Evolutionary conservation across 129 eudicot genomes (phyloP).

Genomic region (Flaveria robusta): DNA sequence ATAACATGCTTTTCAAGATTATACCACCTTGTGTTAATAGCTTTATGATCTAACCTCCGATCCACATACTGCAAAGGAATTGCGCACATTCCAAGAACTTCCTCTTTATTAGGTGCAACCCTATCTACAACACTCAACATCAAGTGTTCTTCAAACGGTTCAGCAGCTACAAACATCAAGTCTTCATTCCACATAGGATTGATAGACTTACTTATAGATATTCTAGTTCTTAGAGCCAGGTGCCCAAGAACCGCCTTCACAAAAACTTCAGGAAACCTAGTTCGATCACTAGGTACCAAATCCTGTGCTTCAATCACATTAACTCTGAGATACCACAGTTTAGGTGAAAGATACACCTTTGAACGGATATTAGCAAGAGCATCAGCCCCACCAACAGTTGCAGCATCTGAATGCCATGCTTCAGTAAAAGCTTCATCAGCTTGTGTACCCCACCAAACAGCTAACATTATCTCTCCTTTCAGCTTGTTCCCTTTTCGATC

Average conservation of each 20-base stretch:
- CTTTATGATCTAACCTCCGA: constrained; percentile 15
- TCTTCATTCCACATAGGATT: constrained; percentile 22
- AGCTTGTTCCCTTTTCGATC: constrained; percentile 20
- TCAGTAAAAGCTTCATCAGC: constrained; percentile 23
- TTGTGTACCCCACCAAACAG: constrained; percentile 29
- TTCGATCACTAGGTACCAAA: constrained; percentile 21
- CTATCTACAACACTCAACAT: constrained; percentile 8
- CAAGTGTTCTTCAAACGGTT: constrained; percentile 15
- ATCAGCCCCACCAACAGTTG: constrained; percentile 19
- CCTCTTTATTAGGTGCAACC: constrained; percentile 9
- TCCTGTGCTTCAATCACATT: constrained; percentile 23
- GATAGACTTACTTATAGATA: constrained; percentile 18
- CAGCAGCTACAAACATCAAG: constrained; percentile 24
- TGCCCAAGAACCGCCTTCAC: constrained; percentile 8
- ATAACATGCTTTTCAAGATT: neutral
- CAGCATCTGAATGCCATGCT: constrained; percentile 27
- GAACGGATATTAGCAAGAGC: constrained; percentile 22
- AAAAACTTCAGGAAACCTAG: constrained; percentile 23
- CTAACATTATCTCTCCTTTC: constrained; percentile 17
- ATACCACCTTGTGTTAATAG: neutral
- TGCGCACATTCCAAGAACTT: constrained; percentile 2
- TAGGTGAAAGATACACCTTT: constrained; percentile 23
- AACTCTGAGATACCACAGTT: constrained; percentile 27
- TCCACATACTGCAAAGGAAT: constrained; percentile 27
- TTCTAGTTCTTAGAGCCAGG: constrained; percentile 16